A percentile compares a stretch with the other conserved stretches of the same genome.
These are phyloP conservation scores for Yamadazyma olivae DNA, from an alignment of 805 yeast species.

Conservation along the genomic window DNA sequence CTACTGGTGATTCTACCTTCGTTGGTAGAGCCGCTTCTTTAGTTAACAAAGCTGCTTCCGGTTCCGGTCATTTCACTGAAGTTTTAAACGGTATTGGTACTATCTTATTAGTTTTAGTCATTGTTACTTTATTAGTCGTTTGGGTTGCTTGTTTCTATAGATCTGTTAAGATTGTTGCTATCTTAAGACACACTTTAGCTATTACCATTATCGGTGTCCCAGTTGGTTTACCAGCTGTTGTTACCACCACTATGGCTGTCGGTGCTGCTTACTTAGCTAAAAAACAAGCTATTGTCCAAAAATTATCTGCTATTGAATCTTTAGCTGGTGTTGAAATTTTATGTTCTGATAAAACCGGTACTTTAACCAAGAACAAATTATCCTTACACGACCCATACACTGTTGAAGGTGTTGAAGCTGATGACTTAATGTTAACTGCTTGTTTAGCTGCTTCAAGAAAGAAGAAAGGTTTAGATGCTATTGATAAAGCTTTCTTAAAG, in stretches of 20 bases:
- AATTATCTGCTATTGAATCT: conserved; percentile 94
- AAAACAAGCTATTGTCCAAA: conserved; percentile 96
- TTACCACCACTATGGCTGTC: conserved; percentile 98
- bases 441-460: conserved; percentile 97
- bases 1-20: conserved; percentile 94
- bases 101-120: conserved; percentile 81
- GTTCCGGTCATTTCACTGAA: conserved; percentile 95
- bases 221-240: conserved; percentile 98
- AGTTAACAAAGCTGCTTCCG: conserved; percentile 91
- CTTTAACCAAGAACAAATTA: conserved; percentile 94
- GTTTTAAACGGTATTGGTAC: conserved; percentile 98
- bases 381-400: conserved; percentile 97
- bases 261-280: conserved; percentile 98
- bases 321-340: conserved; percentile 96
- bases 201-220: conserved; percentile 98
- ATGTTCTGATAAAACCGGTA: conserved; percentile 98
- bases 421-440: conserved; percentile 95
- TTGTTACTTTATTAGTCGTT: conserved; percentile 80
- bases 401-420: conserved; percentile 94
- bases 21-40: conserved; percentile 97
- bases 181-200: conserved; percentile 89
- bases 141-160: conserved; percentile 96
- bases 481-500: conserved; percentile 94
- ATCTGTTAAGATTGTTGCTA: conserved; percentile 78
- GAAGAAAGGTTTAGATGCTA: conserved; percentile 97